Evolutionary conservation across 257 asterid species (phyloP), one percentile per base, ranked within the genome.

Genomic region (Parsonsia alboflavescens): DNA sequence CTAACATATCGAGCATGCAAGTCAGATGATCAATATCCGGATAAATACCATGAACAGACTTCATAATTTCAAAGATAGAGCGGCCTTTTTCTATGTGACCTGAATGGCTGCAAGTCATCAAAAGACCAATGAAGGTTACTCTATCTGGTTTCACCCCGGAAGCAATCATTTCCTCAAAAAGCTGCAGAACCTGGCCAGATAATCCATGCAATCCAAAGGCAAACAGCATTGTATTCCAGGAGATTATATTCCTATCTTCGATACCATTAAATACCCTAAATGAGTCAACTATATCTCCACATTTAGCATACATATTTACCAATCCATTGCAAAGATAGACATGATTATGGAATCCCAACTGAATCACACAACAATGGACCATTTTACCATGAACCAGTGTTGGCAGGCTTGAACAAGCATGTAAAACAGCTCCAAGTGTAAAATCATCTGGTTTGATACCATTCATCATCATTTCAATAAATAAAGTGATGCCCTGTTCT

Each of bases 51-150:
- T 88, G 85, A 26, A 46, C 41, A 7, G 77, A 70, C 74, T 75
- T 72, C 97, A 91, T 91, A 53, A 85, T 78, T 73, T 89, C 84
- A 58, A 88, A 88, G 50, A 88, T 72, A 36, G 11, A 22, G 67
- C 84, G 83, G 70, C 92, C 90, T 76, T 78, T 72, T 6, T 83
- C 77, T 44, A 91, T 78, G 57, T 85, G 71, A 3, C 97, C 97
- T 75, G 84, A 82, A 80, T 89, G 97, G 80, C 89, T 91, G 65
- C 97, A 91, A 41, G 91, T 86, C 93, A 91, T 86, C 76, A 91
- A 74, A 41, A 91, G 80, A 41, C 97, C 97, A 50, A 89, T 80
- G 84, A 91, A 91, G 48, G 97, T 89, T 52, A 88, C 93, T 73
- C 85, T 87, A 77, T 91, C 96, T 0, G 97, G 97, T 81, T 83